Base-by-base conservation (phyloP, 1,284 basidiomycete genomes). In the Trichosporon coremiiforme region DNA sequence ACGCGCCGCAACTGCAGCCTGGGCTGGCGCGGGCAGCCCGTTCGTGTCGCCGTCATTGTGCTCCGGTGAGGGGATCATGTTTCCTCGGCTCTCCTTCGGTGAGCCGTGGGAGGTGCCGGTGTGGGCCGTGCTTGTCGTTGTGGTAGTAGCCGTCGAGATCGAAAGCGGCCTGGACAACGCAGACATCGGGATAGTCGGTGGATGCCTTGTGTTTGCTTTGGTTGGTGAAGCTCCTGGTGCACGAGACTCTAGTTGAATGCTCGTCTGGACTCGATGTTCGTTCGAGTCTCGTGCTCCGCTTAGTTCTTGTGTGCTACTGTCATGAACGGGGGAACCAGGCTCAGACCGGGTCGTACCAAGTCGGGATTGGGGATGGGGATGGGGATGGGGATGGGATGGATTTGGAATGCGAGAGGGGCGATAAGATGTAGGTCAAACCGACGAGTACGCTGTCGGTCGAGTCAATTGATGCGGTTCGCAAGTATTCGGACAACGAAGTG, bases 281-380 rank as follows among this genome's bases (percentile, higher is more conserved):
- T 57, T 57, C 55, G 57, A 60, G 57, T 60, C 57, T 60, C 57
- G 57, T 60, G 57, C 57, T 60, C 57, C 57, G 29, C 57, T 60
- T 60, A 60, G 57, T 60, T 17, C 29, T 9, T 60, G 29, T 17
- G 31, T 60, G 29, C 57, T 60, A 15, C 29, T 7, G 29, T 60
- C 57, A 60, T 60, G 57, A n/a, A 33, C 5, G 29, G 13, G 29
- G 9, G 31, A 38, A 38, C 6, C 6, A 38, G 36, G 36, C 36
- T 38, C 10, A 8, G 36, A 38, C 41, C 17, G 29, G 17, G 57
- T n/a, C 9, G 57, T 33, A 60, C 29, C 57, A 13, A 60, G 29
- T 60, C 17, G 15, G 31, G 33, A 8, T 8, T 33, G 33, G 33
- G 33, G 33, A 4, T 33, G 22, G 29, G 10, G 22, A 25, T n/a